Evolutionary conservation across 495 filamentous ascomycete species (phyloP).

Genomic region (Lasiosphaeria hispida): DNA sequence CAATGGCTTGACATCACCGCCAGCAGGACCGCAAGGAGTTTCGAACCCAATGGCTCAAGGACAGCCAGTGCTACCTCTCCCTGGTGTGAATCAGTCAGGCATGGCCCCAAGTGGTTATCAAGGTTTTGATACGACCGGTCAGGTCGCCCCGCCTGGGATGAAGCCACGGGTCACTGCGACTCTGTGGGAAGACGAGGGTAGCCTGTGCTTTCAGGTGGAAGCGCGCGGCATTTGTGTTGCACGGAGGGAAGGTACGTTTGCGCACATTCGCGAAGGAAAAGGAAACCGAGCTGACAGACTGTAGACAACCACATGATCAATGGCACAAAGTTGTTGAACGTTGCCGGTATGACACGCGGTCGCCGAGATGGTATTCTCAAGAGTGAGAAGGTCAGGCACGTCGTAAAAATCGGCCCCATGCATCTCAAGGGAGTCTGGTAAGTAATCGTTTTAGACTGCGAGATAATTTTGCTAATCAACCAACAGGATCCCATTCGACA

Average conservation of each 20-base stretch:
- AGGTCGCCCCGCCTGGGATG: conserved; percentile 90
- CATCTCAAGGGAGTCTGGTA: conserved; percentile 98
- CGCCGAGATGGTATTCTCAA: conserved; percentile 95
- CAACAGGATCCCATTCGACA: conserved; percentile 91
- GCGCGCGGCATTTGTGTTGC: conserved; percentile 95
- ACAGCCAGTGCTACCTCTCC: conserved; percentile 65
- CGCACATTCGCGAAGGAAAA: not conserved
- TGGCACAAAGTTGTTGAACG: conserved; percentile 93
- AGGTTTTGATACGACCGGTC: conserved; percentile 84
- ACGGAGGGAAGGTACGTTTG: conserved; percentile 76
- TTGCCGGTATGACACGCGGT: conserved; percentile 96
- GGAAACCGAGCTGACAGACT: not conserved
- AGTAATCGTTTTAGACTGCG: conserved; percentile 30
- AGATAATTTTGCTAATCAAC: conserved; percentile 9
- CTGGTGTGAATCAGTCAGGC: conserved; percentile 52
- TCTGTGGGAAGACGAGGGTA: conserved; percentile 97
- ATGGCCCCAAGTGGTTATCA: conserved; percentile 49
- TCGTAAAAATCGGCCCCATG: conserved; percentile 99
- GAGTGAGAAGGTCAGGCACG: conserved; percentile 93
- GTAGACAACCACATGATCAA: conserved; percentile 99
- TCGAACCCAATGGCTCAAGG: conserved; percentile 63
- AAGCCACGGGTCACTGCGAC: conserved; percentile 98
- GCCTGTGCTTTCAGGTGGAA: conserved; percentile 96
- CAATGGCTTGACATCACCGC: conserved; percentile 73
- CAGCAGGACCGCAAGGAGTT: conserved; percentile 63